Base-by-base conservation (phyloP, 2,329 filamentous ascomycete genomes). In the Ophiostoma angusticollis region DNA sequence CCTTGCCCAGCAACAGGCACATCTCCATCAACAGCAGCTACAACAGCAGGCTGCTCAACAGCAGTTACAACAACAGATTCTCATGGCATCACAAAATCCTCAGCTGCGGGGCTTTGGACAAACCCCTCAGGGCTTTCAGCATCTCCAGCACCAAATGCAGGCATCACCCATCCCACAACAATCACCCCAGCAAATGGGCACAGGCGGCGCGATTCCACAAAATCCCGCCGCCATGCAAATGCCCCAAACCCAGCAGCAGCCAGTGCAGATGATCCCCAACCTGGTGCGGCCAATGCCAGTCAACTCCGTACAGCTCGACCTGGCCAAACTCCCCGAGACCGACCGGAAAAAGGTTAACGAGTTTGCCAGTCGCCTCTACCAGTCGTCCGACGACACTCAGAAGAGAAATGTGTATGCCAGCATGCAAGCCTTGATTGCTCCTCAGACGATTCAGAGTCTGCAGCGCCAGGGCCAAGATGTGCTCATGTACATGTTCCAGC, bases 141-240 rank as follows among this genome's bases (percentile, higher is more conserved):
- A 70, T 34, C 61, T 76, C 25, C 72, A 74, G 42, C 71, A 73
- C 39, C 68, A 64, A 40, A 73, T 74, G 68, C 72, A 76, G 48
- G 57, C 64, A 4, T 63, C 67, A 1, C 65, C 64, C 27, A 63
- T 74, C 18, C 61, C 66, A 9, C 70, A 64, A 36, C 70, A 70
- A 44, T 49, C 47, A 16, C 57, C 56, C 31, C 55, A 56, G 35
- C 58, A 52, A 22, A 61, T 68, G 52, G 58, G 56, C 14, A 61
- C 68, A 56, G 56, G 52, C 27, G 65, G 55, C 43, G 58, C 50
- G 43, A 45, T 48, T 22, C 31, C 27, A 3, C 40, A 27, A 8
- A 46, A 43, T 27, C 28, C 25, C 3, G 40, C 17, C 6, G 63
- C 46, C 47, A 59, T 50, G 47, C 60, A 57, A 35, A 65, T 67